Evolutionary conservation across 2,329 filamentous ascomycete genomes (phyloP).

Genomic region (Magnaporthiopsis poae): DNA sequence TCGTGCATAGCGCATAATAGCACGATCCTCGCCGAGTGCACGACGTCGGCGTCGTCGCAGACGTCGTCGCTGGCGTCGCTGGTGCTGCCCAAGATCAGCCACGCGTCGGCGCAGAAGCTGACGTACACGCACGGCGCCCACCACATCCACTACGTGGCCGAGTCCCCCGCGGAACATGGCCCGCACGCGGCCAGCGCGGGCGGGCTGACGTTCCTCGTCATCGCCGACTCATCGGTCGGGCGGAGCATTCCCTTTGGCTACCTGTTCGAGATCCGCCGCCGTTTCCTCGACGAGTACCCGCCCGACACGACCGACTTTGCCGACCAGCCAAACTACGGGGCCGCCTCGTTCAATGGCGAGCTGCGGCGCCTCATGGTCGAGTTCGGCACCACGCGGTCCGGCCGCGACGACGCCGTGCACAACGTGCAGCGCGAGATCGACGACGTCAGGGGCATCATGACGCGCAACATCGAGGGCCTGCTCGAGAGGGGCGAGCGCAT

Average conservation of each 20-base stretch:
- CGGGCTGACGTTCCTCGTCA: conserved; percentile 82
- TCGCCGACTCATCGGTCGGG: conserved; percentile 70
- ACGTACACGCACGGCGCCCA: conserved; percentile 87
- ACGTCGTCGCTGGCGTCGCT: conserved; percentile 80
- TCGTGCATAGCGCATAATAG: conserved; percentile 88
- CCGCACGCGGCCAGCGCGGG: conserved; percentile 50
- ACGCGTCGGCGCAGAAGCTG: conserved; percentile 70
- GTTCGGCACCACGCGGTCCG: conserved; percentile 67
- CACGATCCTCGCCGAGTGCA: conserved; percentile 89
- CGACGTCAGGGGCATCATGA: conserved; percentile 86
- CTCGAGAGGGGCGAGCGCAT: conserved; percentile 87
- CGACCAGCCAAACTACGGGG: conserved; percentile 78
- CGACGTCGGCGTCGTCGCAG: conserved; percentile 70
- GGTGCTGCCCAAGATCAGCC: conserved; percentile 89
- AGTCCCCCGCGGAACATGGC: conserved; percentile 60
- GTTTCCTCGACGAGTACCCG: conserved; percentile 66
- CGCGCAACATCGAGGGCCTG: conserved; percentile 82
- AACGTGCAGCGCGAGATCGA: conserved; percentile 86
- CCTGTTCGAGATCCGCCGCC: conserved; percentile 79
- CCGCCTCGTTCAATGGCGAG: conserved; percentile 73
- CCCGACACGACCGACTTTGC: conserved; percentile 60
- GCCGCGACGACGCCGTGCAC: conserved; percentile 69
- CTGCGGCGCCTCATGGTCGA: conserved; percentile 71
- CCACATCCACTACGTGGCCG: conserved; percentile 91
- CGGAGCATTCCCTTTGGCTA: conserved; percentile 88